Evolutionary conservation across 1,284 basidiomycete genomes (phyloP).

Genomic region (Moesziomyces parantarcticus): DNA sequence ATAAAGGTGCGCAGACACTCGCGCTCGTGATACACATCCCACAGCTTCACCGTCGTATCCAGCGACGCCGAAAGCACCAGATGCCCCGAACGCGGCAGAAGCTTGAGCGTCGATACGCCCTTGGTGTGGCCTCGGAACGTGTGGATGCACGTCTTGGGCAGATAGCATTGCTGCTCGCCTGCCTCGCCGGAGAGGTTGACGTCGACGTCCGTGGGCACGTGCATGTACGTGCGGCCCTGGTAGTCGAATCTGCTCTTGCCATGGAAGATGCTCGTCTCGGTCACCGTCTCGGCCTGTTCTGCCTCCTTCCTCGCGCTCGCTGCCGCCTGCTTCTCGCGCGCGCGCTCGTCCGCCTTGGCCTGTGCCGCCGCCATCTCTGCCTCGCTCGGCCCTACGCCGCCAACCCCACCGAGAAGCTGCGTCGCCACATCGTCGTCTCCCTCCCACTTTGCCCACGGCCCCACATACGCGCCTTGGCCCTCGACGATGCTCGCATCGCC

Average conservation of each 20-base stretch:
- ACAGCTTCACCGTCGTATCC: constrained; percentile 99
- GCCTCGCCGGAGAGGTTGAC: constrained; percentile 80
- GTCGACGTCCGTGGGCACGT: constrained; percentile 77
- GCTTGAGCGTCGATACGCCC: constrained; percentile 89
- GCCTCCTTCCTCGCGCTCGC: constrained; percentile 75
- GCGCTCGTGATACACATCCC: constrained; percentile 97
- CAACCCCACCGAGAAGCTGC: constrained; percentile 56
- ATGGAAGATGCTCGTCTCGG: constrained; percentile 95
- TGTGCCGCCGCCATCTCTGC: constrained; percentile 75
- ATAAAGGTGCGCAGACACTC: constrained; percentile 97
- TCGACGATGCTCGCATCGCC: constrained; percentile 80
- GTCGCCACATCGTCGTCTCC: constrained; percentile 75
- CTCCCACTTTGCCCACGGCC: constrained; percentile 95
- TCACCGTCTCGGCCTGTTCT: constrained; percentile 80
- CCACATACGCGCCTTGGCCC: constrained; percentile 77
- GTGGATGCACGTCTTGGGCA: constrained; percentile 94
- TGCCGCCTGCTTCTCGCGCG: constrained; percentile 70
- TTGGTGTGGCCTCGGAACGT: constrained; percentile 99
- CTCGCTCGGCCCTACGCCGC: constrained; percentile 69
- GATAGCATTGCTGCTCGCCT: constrained; percentile 88
- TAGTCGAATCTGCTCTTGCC: constrained; percentile 97
- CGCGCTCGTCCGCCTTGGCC: constrained; percentile 76
- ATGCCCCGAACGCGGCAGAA: constrained; percentile 93
- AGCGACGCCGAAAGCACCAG: constrained; percentile 91
- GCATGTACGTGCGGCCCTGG: constrained; percentile 98